Base-by-base conservation (phyloP, 2,329 filamentous ascomycete species). In the Ceratocystis eucalypticola region DNA sequence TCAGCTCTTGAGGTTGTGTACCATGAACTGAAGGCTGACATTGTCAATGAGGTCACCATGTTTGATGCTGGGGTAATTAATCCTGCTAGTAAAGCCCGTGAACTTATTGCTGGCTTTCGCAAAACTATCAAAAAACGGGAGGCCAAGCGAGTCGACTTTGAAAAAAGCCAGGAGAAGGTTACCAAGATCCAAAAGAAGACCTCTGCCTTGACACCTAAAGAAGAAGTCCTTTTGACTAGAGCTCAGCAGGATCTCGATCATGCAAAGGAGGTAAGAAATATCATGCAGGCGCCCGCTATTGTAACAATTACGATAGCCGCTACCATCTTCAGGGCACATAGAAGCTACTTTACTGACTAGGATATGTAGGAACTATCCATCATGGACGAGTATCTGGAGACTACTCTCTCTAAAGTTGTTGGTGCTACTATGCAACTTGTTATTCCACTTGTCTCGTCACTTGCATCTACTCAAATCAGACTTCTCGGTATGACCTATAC, bases 51-150 rank as follows among this genome's bases (percentile, higher is more conserved):
- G 72, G 79, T 94, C 66, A 79, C 77, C 66, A 80, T 84, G 70
- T 88, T 95, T 69, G 88, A 93, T 70, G 76, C 79, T 8, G 83
- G 84, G 70, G 82, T 94, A 69, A 82, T 92, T 65, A 80, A 80
- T 67, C 88, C 89, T 0, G 87, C 87, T 3, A 83, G 82, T 67
- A 82, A 87, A 64, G 88, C 88, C 6, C 87, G 84, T 71, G 84
- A 87, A 64, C 83, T 78, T 65, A 80, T 93, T 68, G 83, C 86
- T 70, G 85, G 88, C 1, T 80, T 94, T 73, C 86, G 88, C 72
- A 94, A 91, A 76, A 87, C 86, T 0, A 89, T 95, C 72, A 94
- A 93, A 77, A 91, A 90, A 75, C 80, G 91, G 61, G 89, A 94
- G 73, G 88, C 92, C 71, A 89, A 86, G 76, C 87, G 90, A 65